These are phyloP conservation scores for Mallotus nudiflorus DNA, from an alignment of 345 rosid species.

Conservation along the genomic window DNA sequence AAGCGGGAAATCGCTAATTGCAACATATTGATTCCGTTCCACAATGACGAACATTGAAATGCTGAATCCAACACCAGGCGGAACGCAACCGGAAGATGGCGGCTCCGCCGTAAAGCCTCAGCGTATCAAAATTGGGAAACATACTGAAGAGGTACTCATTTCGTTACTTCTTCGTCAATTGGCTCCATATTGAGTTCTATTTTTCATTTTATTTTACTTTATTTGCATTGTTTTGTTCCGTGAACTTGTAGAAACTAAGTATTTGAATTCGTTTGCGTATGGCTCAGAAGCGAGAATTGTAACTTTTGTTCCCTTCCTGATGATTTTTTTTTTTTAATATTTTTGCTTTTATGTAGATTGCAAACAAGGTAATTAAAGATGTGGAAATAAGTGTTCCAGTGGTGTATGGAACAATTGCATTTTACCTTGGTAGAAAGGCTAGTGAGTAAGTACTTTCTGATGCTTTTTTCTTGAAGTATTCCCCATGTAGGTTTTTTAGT, in stretches of 20 bases:
- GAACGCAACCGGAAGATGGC: conserved; percentile 14
- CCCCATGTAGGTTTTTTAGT: neutral
- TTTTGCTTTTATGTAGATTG: neutral
- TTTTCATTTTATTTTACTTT: too few relatives aligned
- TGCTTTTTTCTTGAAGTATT: neutral
- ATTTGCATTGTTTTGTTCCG: neutral
- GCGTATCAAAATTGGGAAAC: conserved; percentile 20
- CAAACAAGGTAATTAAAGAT: conserved; percentile 52
- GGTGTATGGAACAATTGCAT: conserved; percentile 74
- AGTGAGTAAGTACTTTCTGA: conserved; percentile 54
- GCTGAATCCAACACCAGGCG: conserved; percentile 11
- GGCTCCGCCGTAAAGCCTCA: conserved; percentile 30
- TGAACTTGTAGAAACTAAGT: neutral
- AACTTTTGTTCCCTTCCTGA: neutral
- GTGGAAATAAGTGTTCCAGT: conserved; percentile 67
- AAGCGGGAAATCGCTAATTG: conserved; percentile 11
- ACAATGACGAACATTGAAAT: neutral
- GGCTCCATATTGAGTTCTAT: too few relatives aligned
- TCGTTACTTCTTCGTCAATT: neutral
- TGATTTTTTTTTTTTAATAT: too few relatives aligned
- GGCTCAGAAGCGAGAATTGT: neutral
- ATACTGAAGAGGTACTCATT: conserved; percentile 22
- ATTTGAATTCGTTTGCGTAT: neutral
- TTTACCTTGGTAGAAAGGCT: conserved; percentile 73
- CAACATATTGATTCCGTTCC: neutral